Evolutionary conservation across 139 green algal genomes (phyloP), one percentile per base, ranked within the genome.

Genomic region (Chlorella sp.): DNA sequence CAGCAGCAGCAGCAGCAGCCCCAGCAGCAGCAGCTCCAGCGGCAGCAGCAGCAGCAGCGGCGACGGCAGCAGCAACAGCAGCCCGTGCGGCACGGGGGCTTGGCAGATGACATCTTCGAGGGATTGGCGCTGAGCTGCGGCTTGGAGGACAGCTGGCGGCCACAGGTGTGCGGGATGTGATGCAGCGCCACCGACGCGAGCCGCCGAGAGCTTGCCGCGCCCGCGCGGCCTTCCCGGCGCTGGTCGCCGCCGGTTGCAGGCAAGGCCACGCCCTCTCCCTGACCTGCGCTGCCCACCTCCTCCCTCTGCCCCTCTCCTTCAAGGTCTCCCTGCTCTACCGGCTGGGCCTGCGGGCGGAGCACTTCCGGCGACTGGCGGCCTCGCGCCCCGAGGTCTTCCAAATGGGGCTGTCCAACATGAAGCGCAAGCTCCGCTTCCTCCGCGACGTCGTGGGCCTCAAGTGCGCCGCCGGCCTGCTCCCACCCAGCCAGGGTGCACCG

Each of bases 341-440:
- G 27, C 63, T 76, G 43, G 81, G 79, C 40, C 43, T 82, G 43
- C 43, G 65, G 41, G 8, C 58, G 8, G n/a, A 71, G 17, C 72
- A 87, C 41, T 68, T 85, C 9, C 33, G 58, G 12, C 61, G 75
- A 8, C n/a, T 84, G 29, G 70, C 61, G 17, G 53, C 58, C 17
- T 19, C 43, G 8, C 60, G 65, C 31, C 75, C 56, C 8, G 70
- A 84, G 31, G 55, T 88, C 48, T 87, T 88, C 59, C 66, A 79
- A 15, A 72, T 76, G 29, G 61, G 46, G 31, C 35, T 77, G 2
- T 64, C 78, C 12, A 82, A 75, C 41, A 82, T 88, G 63, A 43
- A 58, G 14, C 66, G 60, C 40, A 88, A 88, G 81, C 67, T 88
- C n/a, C 48, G 66, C 48, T 88, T 88, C 77, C 66, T 88, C 19